A percentile compares a stretch with the other conserved stretches of the same genome.
Conservation (phyloP, 441 rosid species). For the Manihot esculenta region DNA sequence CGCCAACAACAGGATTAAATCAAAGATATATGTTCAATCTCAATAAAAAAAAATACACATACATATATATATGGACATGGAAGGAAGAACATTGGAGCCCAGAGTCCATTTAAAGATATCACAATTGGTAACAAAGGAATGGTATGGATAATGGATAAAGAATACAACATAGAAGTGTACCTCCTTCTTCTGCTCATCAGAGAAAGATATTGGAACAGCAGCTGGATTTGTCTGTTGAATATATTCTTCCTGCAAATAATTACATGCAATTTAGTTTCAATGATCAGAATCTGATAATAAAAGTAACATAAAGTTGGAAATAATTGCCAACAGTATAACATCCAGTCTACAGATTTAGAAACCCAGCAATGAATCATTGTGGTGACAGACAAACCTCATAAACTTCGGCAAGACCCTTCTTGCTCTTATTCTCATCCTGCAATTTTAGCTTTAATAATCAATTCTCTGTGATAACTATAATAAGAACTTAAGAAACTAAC, state of each 20-base stretch:
- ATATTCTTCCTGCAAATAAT: conserved; percentile 69
- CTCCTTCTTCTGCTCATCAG: conserved; percentile 90
- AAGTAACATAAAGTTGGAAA: neutral
- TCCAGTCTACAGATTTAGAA: conserved; percentile 11
- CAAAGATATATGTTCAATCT: neutral
- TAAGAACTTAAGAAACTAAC: conserved; percentile 8
- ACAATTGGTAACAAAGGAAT: neutral
- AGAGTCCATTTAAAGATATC: neutral
- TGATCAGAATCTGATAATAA: conserved; percentile 5
- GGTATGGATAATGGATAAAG: neutral
- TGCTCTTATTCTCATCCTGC: conserved; percentile 92
- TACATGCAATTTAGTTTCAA: conserved; percentile 5
- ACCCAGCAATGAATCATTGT: neutral
- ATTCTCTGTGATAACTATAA: neutral
- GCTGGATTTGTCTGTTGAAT: conserved; percentile 64
- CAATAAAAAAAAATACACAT: neutral
- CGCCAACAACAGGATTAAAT: conserved; percentile 6
- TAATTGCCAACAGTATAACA: neutral
- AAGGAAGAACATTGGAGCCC: neutral
- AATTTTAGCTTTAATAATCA: conserved; percentile 25
- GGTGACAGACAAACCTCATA: conserved; percentile 67
- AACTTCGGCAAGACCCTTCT: conserved; percentile 88
- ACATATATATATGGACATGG: too few species aligned
- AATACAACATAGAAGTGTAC: conserved; percentile 29
- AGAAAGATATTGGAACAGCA: conserved; percentile 63